Evolutionary conservation across 805 yeast genomes (phyloP), one percentile per base, ranked within the genome.

Genomic region (Starmerella apis): DNA sequence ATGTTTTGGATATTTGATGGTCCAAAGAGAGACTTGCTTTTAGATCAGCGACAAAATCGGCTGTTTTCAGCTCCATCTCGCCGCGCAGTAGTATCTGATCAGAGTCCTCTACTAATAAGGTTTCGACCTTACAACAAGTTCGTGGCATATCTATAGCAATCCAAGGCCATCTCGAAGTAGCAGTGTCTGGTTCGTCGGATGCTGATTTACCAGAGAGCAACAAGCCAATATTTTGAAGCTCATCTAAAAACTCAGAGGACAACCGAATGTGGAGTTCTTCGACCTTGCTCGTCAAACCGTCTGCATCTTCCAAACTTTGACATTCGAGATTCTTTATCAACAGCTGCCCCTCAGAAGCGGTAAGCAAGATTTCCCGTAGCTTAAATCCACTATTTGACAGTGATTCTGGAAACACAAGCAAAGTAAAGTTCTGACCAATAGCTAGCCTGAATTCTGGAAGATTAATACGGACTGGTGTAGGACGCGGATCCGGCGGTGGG

Each of bases 381-480:
- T 16, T 13, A 7, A 57, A 18, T 0, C 45, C 48, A 6, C 27
- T 28, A 7, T 54, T 43, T 1, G 48, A 35, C 8, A 53, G 25
- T 7, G 43, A 24, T 6, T 51, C 52, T 1, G 62, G 57, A 32
- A 60, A 48, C 1, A 57, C 18, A 11, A 52, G 47, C 11, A 57
- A 18, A 1, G 52, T 54, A n/a, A 59, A 11, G 4, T 20, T 28
- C 3, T 32, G 46, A 3, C 57, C 60, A 2, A 59, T 16, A 3
- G 39, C 49, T 1, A 60, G 22, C 16, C 52, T 46, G 2, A 57
- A 41, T 10, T 60, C 63, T 3, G 60, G 57, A 8, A 60, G 47
- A 1, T 33, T 23, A 5, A 59, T 23, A 9, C n/a, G 19, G 9
- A 60, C 20, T 3, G 27, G 48, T 2, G 60, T 45, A 1, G 57